Evolutionary conservation across 1,284 basidiomycete species (phyloP).

Genomic region (Ustilago loliicola): DNA sequence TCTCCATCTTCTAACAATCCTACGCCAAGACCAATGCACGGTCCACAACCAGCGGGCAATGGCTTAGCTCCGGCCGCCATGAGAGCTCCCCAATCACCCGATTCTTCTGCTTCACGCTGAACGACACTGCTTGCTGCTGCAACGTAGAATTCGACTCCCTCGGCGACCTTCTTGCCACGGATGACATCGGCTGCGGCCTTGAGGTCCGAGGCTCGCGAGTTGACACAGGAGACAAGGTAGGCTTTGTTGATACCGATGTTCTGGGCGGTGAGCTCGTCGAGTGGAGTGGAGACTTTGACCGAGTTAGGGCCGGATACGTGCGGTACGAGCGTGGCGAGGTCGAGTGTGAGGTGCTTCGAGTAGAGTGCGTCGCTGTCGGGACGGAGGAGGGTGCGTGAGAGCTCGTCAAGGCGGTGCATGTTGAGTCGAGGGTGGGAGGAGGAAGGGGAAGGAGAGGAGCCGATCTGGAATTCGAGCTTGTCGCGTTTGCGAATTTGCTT

Average conservation of each 20-base stretch:
- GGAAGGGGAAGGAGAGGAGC: constrained; percentile 74
- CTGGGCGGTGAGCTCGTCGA: constrained; percentile 81
- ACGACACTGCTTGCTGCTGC: constrained; percentile 93
- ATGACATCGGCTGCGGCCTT: constrained; percentile 90
- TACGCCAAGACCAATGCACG: constrained; percentile 94
- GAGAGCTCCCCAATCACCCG: constrained; percentile 90
- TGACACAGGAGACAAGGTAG: constrained; percentile 98
- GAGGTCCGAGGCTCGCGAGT: constrained; percentile 95
- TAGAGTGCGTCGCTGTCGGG: constrained; percentile 88
- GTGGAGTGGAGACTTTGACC: constrained; percentile 93
- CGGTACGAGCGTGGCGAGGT: constrained; percentile 92
- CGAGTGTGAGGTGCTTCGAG: constrained; percentile 88
- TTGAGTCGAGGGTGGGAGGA: constrained; percentile 85
- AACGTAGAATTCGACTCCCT: constrained; percentile 94
- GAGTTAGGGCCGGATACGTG: constrained; percentile 97
- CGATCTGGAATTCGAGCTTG: constrained; percentile 79
- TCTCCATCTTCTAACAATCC: constrained; percentile 94
- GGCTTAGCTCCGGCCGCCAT: constrained; percentile 89
- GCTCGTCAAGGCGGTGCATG: constrained; percentile 77
- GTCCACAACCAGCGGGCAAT: constrained; percentile 94
- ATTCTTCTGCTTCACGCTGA: constrained; percentile 86
- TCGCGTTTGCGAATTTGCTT: constrained; percentile 82
- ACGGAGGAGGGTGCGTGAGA: constrained; percentile 76
- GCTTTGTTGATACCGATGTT: constrained; percentile 93
- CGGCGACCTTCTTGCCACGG: constrained; percentile 83